Evolutionary conservation across 2,329 filamentous ascomycete species (phyloP).

Genomic region (Aotearoamyces nothofagi): DNA sequence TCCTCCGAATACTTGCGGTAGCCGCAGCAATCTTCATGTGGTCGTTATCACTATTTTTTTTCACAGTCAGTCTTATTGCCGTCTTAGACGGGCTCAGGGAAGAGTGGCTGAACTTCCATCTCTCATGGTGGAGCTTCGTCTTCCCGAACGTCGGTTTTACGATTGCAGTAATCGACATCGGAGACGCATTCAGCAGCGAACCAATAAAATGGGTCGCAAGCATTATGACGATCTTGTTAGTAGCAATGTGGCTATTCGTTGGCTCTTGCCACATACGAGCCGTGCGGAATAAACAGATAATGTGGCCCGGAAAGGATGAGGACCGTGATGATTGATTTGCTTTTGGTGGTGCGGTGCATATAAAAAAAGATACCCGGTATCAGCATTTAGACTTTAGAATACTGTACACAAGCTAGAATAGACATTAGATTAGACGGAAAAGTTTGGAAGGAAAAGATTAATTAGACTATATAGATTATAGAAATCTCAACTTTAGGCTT

Average conservation of each 20-base stretch:
- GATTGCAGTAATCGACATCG: conserved; percentile 38
- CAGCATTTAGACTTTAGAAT: too few species aligned
- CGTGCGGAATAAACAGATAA: conserved; percentile 16
- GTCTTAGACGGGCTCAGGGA: conserved; percentile 24
- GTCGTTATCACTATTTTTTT: conserved; percentile 44
- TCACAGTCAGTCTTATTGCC: conserved; percentile 25
- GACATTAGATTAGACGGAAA: too few species aligned
- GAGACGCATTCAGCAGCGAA: conserved; percentile 29
- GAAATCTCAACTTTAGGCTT: too few species aligned
- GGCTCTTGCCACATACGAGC: conserved; percentile 15
- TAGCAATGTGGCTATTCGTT: conserved; percentile 16
- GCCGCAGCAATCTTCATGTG: conserved; percentile 42
- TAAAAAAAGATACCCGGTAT: too few species aligned
- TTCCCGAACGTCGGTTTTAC: conserved; percentile 47
- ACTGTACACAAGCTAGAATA: too few species aligned
- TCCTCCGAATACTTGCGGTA: conserved; percentile 22
- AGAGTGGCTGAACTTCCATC: conserved; percentile 35
- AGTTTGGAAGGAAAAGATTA: too few species aligned
- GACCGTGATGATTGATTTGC: conserved; percentile 15
- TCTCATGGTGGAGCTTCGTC: conserved; percentile 50
- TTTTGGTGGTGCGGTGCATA: too few species aligned
- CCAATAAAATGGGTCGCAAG: conserved; percentile 31
- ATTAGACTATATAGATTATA: too few species aligned
- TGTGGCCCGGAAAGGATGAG: conserved; percentile 22
- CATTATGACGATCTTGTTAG: conserved; percentile 32